Conservation (phyloP, 2,329 filamentous ascomycete genomes). For the Pseudogymnoascus sp. region DNA sequence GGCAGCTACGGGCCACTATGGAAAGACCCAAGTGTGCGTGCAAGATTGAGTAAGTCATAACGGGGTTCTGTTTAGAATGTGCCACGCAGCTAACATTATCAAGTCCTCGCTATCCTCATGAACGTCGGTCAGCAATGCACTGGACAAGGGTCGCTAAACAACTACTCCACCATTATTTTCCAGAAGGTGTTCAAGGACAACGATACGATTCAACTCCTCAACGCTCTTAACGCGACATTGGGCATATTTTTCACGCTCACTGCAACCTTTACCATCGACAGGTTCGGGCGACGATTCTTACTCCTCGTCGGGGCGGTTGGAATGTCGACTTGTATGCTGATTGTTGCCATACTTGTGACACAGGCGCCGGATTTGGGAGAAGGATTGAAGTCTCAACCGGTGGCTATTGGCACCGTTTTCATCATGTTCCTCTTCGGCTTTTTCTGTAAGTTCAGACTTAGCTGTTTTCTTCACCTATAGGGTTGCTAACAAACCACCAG, state of each 20-base stretch:
- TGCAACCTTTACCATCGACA: slow-evolving; percentile 47
- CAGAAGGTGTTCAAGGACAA: slow-evolving; percentile 43
- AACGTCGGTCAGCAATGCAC: slow-evolving; percentile 49
- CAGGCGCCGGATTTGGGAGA: slow-evolving; percentile 36
- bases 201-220: slow-evolving; percentile 45
- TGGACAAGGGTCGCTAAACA: slow-evolving; percentile 47
- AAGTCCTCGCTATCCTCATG: slow-evolving; percentile 40
- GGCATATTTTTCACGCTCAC: slow-evolving; percentile 49
- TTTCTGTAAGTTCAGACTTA: slow-evolving; percentile 15
- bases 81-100: not conserved
- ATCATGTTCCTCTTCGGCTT: slow-evolving; percentile 24
- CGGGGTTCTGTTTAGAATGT: not conserved
- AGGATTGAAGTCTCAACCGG: slow-evolving; percentile 40
- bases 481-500: not conserved
- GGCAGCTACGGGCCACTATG: slow-evolving; percentile 44
- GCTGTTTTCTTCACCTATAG: not conserved
- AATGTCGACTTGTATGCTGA: slow-evolving; percentile 48
- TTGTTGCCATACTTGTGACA: slow-evolving; percentile 44
- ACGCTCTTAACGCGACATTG: slow-evolving; percentile 47
- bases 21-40: slow-evolving; percentile 47
- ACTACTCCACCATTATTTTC: slow-evolving; percentile 48
- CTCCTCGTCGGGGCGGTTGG: slow-evolving; percentile 45
- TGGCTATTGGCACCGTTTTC: slow-evolving; percentile 31
- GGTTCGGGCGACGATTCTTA: slow-evolving; percentile 45
- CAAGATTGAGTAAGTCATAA: slow-evolving; percentile 34